Conservation (phyloP, 257 asterid species). For the Penstemon barbatus region DNA sequence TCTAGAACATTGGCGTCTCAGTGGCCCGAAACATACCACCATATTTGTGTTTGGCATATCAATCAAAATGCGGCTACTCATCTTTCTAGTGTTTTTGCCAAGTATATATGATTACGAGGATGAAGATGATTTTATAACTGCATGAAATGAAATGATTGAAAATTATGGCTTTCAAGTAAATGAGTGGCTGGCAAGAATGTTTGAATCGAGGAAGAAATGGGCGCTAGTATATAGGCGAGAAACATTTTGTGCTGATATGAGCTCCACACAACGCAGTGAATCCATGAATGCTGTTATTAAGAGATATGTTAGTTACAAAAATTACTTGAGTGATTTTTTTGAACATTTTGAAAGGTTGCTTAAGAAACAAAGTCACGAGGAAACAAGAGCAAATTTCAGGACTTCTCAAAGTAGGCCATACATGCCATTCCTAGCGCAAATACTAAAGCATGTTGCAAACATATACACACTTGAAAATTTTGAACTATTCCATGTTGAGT, state of each 20-base stretch:
- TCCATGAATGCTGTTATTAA: neutral
- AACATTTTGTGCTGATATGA: neutral
- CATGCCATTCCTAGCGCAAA: neutral
- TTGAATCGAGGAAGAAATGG: neutral
- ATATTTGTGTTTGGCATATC: neutral
- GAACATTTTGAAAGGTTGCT: too few species aligned
- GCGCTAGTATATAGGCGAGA: too few species aligned
- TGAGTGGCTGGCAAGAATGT: neutral
- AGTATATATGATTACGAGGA: neutral
- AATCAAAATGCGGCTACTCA: neutral
- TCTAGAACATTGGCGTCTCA: neutral
- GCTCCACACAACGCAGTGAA: neutral
- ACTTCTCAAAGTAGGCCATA: neutral
- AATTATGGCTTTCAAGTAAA: neutral
- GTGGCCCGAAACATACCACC: neutral
- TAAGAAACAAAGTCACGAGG: neutral
- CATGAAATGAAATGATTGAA: neutral
- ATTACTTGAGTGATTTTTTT: too few species aligned
- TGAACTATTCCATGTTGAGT: neutral
- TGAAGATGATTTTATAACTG: neutral
- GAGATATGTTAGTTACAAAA: too few species aligned
- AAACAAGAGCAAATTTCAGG: neutral
- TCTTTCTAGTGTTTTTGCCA: neutral
- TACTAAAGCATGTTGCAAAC: neutral
- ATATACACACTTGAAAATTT: neutral